Percentiles rank a stretch among this genome's conserved stretches.
Conservation (phyloP, 176 grass and related monocot genomes). For the Musa troglodytarum region DNA sequence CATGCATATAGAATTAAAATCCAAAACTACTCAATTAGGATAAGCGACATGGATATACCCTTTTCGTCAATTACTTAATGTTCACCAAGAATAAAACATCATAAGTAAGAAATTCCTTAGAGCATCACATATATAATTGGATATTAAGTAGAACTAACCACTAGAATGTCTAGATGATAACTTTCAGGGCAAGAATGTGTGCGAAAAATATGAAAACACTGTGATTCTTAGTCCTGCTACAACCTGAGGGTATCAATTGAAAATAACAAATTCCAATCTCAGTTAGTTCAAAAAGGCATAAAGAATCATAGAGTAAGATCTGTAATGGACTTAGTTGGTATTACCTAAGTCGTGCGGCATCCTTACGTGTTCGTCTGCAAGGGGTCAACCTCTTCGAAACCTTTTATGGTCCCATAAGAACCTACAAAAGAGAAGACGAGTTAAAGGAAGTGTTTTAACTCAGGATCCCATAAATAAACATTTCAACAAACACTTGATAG, state of each 20-base stretch:
- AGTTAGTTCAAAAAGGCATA: conserved; percentile 1
- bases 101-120: background rate
- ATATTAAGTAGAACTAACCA: background rate
- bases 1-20: background rate
- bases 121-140: background rate
- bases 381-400: too few relatives aligned
- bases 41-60: background rate
- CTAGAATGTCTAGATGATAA: conserved; percentile 18
- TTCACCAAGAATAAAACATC: background rate
- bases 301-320: background rate
- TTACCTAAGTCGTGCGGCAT: conserved; percentile 15
- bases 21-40: background rate
- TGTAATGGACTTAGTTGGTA: conserved; percentile 25
- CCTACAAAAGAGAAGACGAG: conserved; percentile 8
- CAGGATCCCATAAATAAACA: too few relatives aligned
- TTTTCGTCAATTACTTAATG: background rate
- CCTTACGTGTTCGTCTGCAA: background rate
- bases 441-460: too few relatives aligned
- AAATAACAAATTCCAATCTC: conserved; percentile 6
- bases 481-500: too few relatives aligned
- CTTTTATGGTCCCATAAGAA: too few relatives aligned
- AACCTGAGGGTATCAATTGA: conserved; percentile 47
- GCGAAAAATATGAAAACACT: background rate
- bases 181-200: conserved; percentile 6
- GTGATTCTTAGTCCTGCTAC: conserved; percentile 13